Percentiles rank a stretch among this genome's conserved stretches.
These are phyloP conservation scores for Chaetomium sp. DNA, from an alignment of 2,329 filamentous ascomycete species.

Conservation along the genomic window DNA sequence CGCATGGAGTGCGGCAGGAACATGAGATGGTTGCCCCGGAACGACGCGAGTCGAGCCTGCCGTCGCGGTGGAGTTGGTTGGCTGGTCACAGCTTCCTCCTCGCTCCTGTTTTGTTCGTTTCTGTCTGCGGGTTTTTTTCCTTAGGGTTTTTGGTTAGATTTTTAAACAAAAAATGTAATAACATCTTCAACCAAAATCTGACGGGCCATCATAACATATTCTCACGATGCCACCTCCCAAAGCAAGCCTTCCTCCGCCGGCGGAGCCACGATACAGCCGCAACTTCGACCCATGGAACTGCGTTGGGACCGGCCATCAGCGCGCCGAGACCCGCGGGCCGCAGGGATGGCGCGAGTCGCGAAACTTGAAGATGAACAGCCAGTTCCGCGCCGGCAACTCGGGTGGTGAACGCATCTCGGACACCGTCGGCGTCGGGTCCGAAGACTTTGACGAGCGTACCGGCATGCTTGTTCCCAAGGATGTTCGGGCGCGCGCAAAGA, in stretches of 20 bases:
- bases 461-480: conserved; percentile 40
- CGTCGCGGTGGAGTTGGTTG: conserved; percentile 1
- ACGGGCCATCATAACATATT: background rate
- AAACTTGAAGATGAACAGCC: conserved; percentile 60
- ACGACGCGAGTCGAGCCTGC: conserved; percentile 13
- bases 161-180: background rate
- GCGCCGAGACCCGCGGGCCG: conserved; percentile 60
- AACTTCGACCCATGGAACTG: conserved; percentile 66
- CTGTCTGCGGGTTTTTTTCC: background rate
- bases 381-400: conserved; percentile 54
- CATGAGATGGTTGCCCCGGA: conserved; percentile 10
- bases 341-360: conserved; percentile 66
- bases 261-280: conserved; percentile 35
- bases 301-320: conserved; percentile 70
- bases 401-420: conserved; percentile 58
- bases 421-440: conserved; percentile 57
- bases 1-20: conserved; percentile 1
- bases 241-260: conserved; percentile 27
- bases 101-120: background rate
- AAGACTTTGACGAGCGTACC: conserved; percentile 44
- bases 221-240: conserved; percentile 21
- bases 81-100: background rate
- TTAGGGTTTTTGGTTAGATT: background rate
- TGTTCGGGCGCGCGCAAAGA: conserved; percentile 32
- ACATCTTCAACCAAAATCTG: no score